A percentile compares a stretch with the other conserved stretches of the same genome.
Evolutionary conservation across 2,329 filamentous ascomycete species (phyloP).

Genomic region (Alternaria panax): DNA sequence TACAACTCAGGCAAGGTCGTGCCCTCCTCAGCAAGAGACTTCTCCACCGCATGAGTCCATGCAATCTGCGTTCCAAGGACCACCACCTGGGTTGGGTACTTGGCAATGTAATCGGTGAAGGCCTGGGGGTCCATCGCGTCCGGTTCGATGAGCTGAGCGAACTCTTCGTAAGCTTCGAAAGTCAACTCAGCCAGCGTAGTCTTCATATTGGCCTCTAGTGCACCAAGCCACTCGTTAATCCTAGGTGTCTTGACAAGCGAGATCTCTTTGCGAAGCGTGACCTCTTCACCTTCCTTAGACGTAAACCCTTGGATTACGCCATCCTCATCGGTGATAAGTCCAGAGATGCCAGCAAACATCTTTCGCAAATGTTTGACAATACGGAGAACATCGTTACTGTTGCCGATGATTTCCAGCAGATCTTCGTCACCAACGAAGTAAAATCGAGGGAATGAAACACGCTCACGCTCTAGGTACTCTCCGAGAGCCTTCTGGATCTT

Average conservation of each 20-base stretch:
- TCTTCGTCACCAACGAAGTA: constrained; percentile 99
- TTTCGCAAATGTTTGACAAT: constrained; percentile 99
- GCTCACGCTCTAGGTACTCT: constrained; percentile 97
- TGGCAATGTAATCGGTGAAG: constrained; percentile 80
- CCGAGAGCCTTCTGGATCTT: constrained; percentile 99
- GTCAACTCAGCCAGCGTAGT: constrained; percentile 88
- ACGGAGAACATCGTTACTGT: constrained; percentile 95
- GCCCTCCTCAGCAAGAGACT: constrained; percentile 75
- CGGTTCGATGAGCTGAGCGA: constrained; percentile 77
- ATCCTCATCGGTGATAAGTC: constrained; percentile 89
- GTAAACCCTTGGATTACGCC: constrained; percentile 88
- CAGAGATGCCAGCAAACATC: constrained; percentile 98
- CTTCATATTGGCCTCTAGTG: constrained; percentile 93
- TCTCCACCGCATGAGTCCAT: constrained; percentile 89
- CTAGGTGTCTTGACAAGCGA: constrained; percentile 91
- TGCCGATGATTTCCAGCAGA: constrained; percentile 97
- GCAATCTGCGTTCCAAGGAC: constrained; percentile 92
- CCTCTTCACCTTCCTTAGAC: constrained; percentile 92
- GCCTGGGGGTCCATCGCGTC: constrained; percentile 72
- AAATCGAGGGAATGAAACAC: constrained; percentile 96
- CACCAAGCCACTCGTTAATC: constrained; percentile 98
- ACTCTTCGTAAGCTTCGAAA: constrained; percentile 83
- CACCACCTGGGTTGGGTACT: constrained; percentile 92
- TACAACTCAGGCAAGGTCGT: constrained; percentile 73
- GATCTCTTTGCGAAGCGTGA: constrained; percentile 87